Percentiles rank a stretch among this genome's conserved stretches.
These are phyloP conservation scores for Aspergillus coremiiformis DNA, from an alignment of 495 filamentous ascomycete species.

Conservation along the genomic window DNA sequence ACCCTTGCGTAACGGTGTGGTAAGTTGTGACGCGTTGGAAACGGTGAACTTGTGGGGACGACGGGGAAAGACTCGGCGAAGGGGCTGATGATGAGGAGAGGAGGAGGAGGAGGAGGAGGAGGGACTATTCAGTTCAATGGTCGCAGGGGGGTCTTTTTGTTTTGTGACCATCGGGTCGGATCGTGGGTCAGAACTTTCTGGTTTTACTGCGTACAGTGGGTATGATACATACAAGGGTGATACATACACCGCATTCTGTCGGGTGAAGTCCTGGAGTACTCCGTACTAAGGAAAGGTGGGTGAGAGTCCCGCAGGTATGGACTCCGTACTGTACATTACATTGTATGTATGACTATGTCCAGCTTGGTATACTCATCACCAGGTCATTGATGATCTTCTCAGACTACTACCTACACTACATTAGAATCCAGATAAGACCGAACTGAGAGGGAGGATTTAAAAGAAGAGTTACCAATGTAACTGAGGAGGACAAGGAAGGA, in stretches of 20 bases:
- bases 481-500: background rate
- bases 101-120: constrained; percentile 7
- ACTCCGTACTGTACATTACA: no score
- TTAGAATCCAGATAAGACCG: no score
- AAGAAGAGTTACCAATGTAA: background rate
- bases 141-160: constrained; percentile 2
- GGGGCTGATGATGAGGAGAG: constrained; percentile 1
- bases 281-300: no score
- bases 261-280: no score
- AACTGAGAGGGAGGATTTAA: background rate
- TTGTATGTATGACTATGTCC: background rate
- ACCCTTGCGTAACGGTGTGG: constrained; percentile 36
- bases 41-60: constrained; percentile 28
- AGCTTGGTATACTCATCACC: background rate
- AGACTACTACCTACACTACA: no score
- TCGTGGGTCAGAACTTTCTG: constrained; percentile 14
- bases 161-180: constrained; percentile 27
- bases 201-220: background rate
- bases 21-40: constrained; percentile 21
- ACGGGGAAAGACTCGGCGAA: constrained; percentile 16
- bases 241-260: no score
- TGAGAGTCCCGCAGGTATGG: no score
- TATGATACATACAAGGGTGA: no score
- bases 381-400: background rate
- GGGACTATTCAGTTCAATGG: background rate